phyloP scores from a whole-genome alignment of 805 yeast species.

The Naumovozyma castellii region DNA sequence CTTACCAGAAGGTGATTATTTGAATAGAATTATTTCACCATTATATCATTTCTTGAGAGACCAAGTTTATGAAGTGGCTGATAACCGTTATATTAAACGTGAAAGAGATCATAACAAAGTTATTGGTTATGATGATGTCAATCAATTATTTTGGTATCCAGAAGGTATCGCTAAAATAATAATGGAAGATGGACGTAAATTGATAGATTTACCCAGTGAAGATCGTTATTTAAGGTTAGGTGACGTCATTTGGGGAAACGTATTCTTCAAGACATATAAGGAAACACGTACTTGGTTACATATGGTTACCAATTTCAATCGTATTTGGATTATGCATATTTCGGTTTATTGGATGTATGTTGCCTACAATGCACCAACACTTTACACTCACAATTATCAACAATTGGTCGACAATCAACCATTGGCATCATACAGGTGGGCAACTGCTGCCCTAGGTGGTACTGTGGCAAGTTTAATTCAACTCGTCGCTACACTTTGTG shows the following conservation, averaged over 20 bases:
- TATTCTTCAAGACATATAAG: constrained; percentile 89
- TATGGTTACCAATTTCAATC: constrained; percentile 85
- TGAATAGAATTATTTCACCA: constrained; percentile 88
- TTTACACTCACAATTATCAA: constrained; percentile 78
- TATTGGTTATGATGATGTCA: constrained; percentile 94
- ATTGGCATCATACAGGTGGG: constrained; percentile 81
- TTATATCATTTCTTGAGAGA: constrained; percentile 68
- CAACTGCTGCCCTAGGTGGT: constrained; percentile 89
- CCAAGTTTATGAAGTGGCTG: constrained; percentile 71
- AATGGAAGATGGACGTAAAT: constrained; percentile 82
- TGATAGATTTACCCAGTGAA: constrained; percentile 79
- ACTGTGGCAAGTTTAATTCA: constrained; percentile 73
- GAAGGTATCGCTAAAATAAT: constrained; percentile 92
- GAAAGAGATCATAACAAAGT: constrained; percentile 74
- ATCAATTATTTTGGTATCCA: constrained; percentile 98
- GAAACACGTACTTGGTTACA: constrained; percentile 98
- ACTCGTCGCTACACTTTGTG: constrained; percentile 77
- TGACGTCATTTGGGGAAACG: constrained; percentile 84
- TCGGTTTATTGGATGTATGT: constrained; percentile 90
- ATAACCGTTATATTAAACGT: constrained; percentile 74
- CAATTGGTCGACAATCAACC: constrained; percentile 82
- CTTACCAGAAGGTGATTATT: constrained; percentile 77
- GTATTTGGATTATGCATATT: constrained; percentile 93
- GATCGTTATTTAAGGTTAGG: constrained; percentile 85
- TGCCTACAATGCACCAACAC: constrained; percentile 83